phyloP scores from a whole-genome alignment of 2,329 filamentous ascomycete genomes.

The Calonectria pauciramosa region DNA sequence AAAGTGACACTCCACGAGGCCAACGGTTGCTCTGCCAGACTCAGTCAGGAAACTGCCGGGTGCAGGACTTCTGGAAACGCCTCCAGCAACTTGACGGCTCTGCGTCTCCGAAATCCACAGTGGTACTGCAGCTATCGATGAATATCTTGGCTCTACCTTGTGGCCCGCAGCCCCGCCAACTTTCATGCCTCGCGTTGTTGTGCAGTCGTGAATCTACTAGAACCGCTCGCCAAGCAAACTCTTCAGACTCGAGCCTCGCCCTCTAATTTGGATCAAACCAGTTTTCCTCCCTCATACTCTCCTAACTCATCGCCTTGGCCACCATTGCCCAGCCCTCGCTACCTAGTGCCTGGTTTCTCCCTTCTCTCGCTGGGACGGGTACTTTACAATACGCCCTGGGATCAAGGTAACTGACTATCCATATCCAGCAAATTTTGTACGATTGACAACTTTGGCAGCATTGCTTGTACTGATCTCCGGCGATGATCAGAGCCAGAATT shows the following conservation, averaged over 20 bases:
- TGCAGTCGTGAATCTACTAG: slow-evolving; percentile 21
- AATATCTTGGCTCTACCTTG: slow-evolving; percentile 22
- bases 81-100: slow-evolving; percentile 28
- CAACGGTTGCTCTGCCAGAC: too few species aligned
- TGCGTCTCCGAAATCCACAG: not conserved
- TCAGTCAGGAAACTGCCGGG: slow-evolving; percentile 25
- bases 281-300: not conserved
- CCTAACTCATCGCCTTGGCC: not conserved
- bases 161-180: slow-evolving; percentile 22
- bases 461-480: too few species aligned
- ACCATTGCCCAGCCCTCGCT: slow-evolving; percentile 22
- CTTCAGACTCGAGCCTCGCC: slow-evolving; percentile 19
- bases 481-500: too few species aligned
- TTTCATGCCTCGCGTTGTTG: slow-evolving; percentile 13
- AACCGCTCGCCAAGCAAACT: slow-evolving; percentile 25
- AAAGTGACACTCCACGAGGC: too few species aligned
- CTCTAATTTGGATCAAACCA: slow-evolving; percentile 1
- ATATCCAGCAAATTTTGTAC: too few species aligned
- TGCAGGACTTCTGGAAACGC: slow-evolving; percentile 23
- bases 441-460: too few species aligned
- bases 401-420: too few species aligned
- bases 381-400: too few species aligned
- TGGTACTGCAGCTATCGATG: slow-evolving; percentile 24
- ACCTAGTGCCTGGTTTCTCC: slow-evolving; percentile 23
- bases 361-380: slow-evolving; percentile 13